Evolutionary conservation across 805 yeast species (phyloP).

Genomic region (Kockiozyma suomiensis): DNA sequence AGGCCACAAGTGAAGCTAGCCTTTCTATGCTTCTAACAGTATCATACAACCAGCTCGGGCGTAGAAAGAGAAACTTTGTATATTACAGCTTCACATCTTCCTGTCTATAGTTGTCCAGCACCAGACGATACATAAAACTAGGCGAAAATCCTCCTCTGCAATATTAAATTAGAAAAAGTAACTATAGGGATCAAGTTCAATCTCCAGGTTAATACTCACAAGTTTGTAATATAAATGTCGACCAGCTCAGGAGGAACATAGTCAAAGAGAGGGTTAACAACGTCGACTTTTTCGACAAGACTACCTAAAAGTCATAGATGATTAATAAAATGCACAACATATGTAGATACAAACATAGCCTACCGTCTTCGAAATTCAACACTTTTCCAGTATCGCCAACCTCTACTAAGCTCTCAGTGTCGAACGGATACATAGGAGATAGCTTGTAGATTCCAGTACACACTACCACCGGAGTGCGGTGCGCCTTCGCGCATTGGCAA

Average conservation of each 20-base stretch:
- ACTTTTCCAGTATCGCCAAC: slow-evolving; percentile 94
- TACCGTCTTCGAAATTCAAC: slow-evolving; percentile 70
- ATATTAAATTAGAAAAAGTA: slow-evolving; percentile 21
- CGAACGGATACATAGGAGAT: slow-evolving; percentile 90
- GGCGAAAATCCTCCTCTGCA: slow-evolving; percentile 88
- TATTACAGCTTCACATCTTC: slow-evolving; percentile 65
- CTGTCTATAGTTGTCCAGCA: slow-evolving; percentile 87
- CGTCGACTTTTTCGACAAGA: slow-evolving; percentile 71
- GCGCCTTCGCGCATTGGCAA: slow-evolving; percentile 94
- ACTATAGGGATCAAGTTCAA: too few relatives aligned
- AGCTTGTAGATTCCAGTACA: slow-evolving; percentile 93
- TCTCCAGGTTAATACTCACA: too few relatives aligned
- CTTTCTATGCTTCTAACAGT: too few relatives aligned
- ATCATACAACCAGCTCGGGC: too few relatives aligned
- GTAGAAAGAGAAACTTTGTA: too few relatives aligned
- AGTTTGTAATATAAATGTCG: slow-evolving; percentile 90
- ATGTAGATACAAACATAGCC: too few relatives aligned
- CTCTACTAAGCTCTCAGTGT: slow-evolving; percentile 78
- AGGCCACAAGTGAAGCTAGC: too few relatives aligned
- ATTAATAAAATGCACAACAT: too few relatives aligned
- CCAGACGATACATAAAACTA: slow-evolving; percentile 91
- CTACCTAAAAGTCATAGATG: slow-evolving; percentile 12
- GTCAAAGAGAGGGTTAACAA: slow-evolving; percentile 85
- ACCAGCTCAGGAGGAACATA: slow-evolving; percentile 92
- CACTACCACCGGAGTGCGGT: slow-evolving; percentile 93